Percentiles rank a stretch among this genome's conserved stretches.
Evolutionary conservation across 2,329 filamentous ascomycete species (phyloP).

Genomic region (Curvularia spicifera): DNA sequence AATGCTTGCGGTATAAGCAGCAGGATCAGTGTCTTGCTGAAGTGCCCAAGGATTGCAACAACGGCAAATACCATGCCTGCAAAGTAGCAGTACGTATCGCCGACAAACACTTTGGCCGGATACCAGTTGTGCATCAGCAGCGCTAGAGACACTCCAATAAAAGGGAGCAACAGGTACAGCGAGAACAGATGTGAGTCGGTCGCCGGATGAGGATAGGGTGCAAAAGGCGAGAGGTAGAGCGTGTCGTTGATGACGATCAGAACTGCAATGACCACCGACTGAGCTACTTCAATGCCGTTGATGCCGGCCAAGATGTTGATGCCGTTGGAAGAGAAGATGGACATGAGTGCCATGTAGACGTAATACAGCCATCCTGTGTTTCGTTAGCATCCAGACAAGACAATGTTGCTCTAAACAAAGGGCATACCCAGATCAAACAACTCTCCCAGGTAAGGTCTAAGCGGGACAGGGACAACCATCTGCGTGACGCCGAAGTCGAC

Average conservation of each 20-base stretch:
- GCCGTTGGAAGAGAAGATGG: constrained; percentile 97
- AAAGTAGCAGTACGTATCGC: constrained; percentile 99
- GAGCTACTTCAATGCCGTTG: constrained; percentile 95
- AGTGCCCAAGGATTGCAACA: constrained; percentile 94
- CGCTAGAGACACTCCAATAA: constrained; percentile 88
- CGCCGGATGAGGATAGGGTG: constrained; percentile 84
- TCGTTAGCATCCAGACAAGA: constrained; percentile 21
- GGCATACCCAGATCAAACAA: constrained; percentile 74
- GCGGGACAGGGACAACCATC: constrained; percentile 85
- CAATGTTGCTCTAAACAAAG: not conserved
- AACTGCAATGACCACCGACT: constrained; percentile 87
- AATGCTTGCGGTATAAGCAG: constrained; percentile 92
- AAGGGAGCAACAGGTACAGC: constrained; percentile 90
- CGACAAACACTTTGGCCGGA: constrained; percentile 92
- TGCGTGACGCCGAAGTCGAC: constrained; percentile 98
- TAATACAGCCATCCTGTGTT: constrained; percentile 71
- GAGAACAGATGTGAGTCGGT: constrained; percentile 97
- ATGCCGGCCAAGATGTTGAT: constrained; percentile 99
- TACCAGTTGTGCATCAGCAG: constrained; percentile 94
- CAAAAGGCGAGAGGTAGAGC: constrained; percentile 78
- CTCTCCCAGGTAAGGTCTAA: constrained; percentile 83
- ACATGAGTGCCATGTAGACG: constrained; percentile 92
- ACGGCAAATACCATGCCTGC: constrained; percentile 99
- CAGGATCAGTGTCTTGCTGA: constrained; percentile 93
- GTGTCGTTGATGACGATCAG: constrained; percentile 86